Evolutionary conservation across 2,329 filamentous ascomycete species (phyloP), one percentile per base, ranked within the genome.

Genomic region (Gaeumannomyces tritici): DNA sequence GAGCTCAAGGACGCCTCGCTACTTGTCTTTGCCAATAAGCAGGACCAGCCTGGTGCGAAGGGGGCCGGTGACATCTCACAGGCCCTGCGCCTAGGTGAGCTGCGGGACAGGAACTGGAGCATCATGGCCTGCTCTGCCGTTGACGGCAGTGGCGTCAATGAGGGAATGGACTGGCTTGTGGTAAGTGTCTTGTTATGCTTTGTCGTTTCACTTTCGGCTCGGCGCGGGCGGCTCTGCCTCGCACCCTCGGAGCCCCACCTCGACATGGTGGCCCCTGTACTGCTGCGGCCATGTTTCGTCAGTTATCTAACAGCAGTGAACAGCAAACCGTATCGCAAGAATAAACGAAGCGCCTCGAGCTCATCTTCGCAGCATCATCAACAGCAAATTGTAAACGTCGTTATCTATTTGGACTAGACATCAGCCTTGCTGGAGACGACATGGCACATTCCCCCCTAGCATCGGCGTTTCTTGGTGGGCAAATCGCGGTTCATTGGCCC

Each of bases 111-210:
- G 71, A 99, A 98, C 81, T 99, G 95, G 95, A 98, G 92, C 76
- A 99, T 99, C 73, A 92, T 99, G 74, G 93, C 93, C 27, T 99
- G 95, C 76, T 96, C 91, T 67, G 95, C 95, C 18, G 93, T 99
- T 63, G 95, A 97, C 73, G 95, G 95, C 56, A 89, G 90, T 71
- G 95, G 95, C 74, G 90, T 99, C 57, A 91, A 89, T 66, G 95
- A 99, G 77, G 95, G 95, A 64, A 99, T 99, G 95, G 95, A 99
- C 76, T 99, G 95, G 95, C 80, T 99, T 73, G 92, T 96, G 81
- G 90, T 93, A 77, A 75, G 82, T 80, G 7, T 15, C 62, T 28
- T 24, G 33, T 21, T n/a, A n/a, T n/a, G n/a, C n/a, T n/a, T n/a
- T 18, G 18, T 31, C 13, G 18, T 8, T 28, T 21, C 24, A 5